Evolutionary conservation across 108 stramenopile species (phyloP).

Genomic region (Discostella stelligeroides): DNA sequence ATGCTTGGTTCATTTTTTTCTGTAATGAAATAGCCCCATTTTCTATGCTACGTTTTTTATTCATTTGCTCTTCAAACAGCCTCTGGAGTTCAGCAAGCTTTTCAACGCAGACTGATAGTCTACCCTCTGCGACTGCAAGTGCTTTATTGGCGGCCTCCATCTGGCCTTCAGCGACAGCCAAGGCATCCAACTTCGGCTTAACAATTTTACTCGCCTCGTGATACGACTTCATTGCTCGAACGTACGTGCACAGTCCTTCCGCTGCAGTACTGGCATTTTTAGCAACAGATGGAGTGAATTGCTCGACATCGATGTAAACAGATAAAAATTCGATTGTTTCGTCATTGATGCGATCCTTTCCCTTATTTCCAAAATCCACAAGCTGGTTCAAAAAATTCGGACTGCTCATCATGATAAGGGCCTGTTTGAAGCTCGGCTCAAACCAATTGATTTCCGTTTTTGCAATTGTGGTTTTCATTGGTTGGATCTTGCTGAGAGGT

Average conservation of each 20-base stretch:
- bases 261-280: constrained; percentile 88
- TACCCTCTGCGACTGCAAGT: constrained; percentile 70
- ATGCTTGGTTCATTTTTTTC: constrained; percentile 90
- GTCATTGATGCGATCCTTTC: constrained; percentile 89
- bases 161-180: constrained; percentile 78
- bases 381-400: constrained; percentile 77
- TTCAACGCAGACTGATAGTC: constrained; percentile 70
- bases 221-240: constrained; percentile 88
- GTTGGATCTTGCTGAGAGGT: constrained; percentile 59
- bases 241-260: constrained; percentile 90
- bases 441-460: constrained; percentile 84
- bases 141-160: constrained; percentile 88
- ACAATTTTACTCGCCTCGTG: constrained; percentile 93
- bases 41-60: constrained; percentile 75
- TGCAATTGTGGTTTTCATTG: constrained; percentile 67
- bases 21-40: constrained; percentile 77
- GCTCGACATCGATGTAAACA: constrained; percentile 81
- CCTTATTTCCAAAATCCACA: constrained; percentile 77
- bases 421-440: constrained; percentile 86
- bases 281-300: constrained; percentile 74
- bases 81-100: constrained; percentile 73
- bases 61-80: constrained; percentile 86
- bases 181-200: constrained; percentile 93
- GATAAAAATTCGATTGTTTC: constrained; percentile 91
- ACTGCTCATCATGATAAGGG: constrained; percentile 75